These are phyloP conservation scores for Moesziomyces sp. DNA, from an alignment of 1,284 basidiomycete genomes.

Conservation along the genomic window DNA sequence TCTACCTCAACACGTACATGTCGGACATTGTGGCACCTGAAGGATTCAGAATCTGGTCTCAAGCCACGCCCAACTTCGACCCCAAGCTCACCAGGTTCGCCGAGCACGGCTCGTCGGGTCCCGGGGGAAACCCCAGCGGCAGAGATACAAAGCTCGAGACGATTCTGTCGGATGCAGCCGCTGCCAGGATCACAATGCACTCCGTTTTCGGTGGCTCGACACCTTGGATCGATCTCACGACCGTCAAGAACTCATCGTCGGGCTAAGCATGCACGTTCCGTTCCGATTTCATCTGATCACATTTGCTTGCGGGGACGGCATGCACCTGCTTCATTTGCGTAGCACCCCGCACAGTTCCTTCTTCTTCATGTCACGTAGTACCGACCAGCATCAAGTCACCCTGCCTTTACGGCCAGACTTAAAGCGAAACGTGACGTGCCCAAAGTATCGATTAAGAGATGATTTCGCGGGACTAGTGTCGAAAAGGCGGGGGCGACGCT, in stretches of 20 bases:
- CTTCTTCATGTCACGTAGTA: neutral
- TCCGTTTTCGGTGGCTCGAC: conserved; percentile 20
- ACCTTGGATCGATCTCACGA: conserved; percentile 25
- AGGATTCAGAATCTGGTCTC: conserved; percentile 29
- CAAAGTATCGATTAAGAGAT: conserved; percentile 1
- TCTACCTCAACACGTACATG: conserved; percentile 34
- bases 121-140: conserved; percentile 1
- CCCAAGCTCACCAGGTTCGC: conserved; percentile 16
- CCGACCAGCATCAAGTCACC: too few species aligned
- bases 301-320: too few species aligned
- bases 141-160: conserved; percentile 8
- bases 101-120: conserved; percentile 24
- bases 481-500: neutral
- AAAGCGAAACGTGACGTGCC: too few species aligned
- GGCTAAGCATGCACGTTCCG: too few species aligned
- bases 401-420: too few species aligned
- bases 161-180: conserved; percentile 19
- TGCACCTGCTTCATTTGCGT: neutral
- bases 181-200: conserved; percentile 13
- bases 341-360: too few species aligned
- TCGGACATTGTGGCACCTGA: conserved; percentile 14
- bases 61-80: conserved; percentile 12
- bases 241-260: conserved; percentile 9
- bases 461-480: neutral
- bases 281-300: too few species aligned